Percentiles rank a stretch among this genome's conserved stretches.
Conservation (phyloP, 2,329 filamentous ascomycete genomes). For the Meredithiella fracta region DNA sequence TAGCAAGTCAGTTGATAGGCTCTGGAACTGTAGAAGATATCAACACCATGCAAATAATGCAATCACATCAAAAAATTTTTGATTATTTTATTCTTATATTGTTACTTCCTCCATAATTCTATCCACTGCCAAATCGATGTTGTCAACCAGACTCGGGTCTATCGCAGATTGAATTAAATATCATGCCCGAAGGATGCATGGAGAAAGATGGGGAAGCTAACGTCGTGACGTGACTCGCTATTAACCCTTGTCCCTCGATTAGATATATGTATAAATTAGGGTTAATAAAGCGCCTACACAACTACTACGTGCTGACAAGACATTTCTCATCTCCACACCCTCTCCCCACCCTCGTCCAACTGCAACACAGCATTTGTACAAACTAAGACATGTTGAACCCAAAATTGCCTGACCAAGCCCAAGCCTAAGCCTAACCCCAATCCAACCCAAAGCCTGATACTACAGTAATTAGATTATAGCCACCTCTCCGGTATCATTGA, state of each 20-base stretch:
- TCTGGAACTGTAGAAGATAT: not conserved
- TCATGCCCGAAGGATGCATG: not conserved
- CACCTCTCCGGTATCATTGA: not conserved
- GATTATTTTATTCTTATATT: no score
- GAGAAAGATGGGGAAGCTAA: conserved; percentile 1
- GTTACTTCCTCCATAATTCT: no score
- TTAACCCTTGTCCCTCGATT: not conserved
- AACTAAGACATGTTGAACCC: not conserved
- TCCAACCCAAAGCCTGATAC: not conserved
- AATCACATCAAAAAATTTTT: no score
- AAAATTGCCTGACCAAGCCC: not conserved
- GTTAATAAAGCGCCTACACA: not conserved
- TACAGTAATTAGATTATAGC: not conserved
- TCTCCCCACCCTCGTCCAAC: not conserved
- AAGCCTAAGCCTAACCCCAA: not conserved
- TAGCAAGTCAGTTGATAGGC: not conserved
- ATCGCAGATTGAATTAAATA: no score
- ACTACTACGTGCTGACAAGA: not conserved
- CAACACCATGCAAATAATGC: no score
- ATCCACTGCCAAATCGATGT: no score
- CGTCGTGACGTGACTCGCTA: not conserved
- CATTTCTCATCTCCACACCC: no score
- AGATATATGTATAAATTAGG: not conserved
- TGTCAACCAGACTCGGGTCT: no score
- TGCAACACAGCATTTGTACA: not conserved